Percentiles rank a stretch among this genome's conserved stretches.
Evolutionary conservation across 371 early-diverging fungal species (phyloP).

Genomic region (Globomyces sp.): DNA sequence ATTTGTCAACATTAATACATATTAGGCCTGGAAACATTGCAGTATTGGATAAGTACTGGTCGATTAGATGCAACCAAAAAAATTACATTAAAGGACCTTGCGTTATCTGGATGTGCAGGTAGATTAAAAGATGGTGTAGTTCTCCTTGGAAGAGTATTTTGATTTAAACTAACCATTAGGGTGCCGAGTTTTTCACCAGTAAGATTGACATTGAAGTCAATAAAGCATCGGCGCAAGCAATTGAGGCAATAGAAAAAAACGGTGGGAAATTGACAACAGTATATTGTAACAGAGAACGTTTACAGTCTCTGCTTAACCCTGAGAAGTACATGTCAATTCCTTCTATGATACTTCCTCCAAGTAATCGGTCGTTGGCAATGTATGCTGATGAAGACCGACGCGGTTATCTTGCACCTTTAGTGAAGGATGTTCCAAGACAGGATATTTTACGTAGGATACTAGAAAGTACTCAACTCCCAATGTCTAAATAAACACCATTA

Average conservation of each 20-base stretch:
- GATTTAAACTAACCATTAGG: constrained; percentile 23
- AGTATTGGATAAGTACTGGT: constrained; percentile 86
- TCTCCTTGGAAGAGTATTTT: constrained; percentile 69
- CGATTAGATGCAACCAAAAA: constrained; percentile 77
- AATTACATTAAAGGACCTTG: constrained; percentile 83
- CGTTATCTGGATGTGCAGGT: constrained; percentile 71
- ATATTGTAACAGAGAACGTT: constrained; percentile 74
- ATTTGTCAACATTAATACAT: too few species aligned
- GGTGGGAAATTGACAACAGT: constrained; percentile 84
- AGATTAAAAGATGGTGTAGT: constrained; percentile 85
- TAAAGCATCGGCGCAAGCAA: constrained; percentile 77
- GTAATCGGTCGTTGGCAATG: constrained; percentile 33
- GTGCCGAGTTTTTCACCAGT: constrained; percentile 48
- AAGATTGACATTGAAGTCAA: constrained; percentile 80
- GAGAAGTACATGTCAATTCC: constrained; percentile 74
- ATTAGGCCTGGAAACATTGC: constrained; percentile 72
- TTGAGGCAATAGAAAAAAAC: constrained; percentile 74
- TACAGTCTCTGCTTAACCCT: constrained; percentile 76
- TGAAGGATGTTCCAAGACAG: constrained; percentile 16
- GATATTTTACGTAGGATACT: constrained; percentile 20
- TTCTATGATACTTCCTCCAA: constrained; percentile 57
- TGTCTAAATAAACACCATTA: too few species aligned
- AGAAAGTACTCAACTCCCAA: too few species aligned
- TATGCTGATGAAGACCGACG: constrained; percentile 36
- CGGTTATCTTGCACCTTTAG: constrained; percentile 36